Base-by-base conservation (phyloP, 371 early-diverging fungal genomes). In the Mucor velutinosus region DNA sequence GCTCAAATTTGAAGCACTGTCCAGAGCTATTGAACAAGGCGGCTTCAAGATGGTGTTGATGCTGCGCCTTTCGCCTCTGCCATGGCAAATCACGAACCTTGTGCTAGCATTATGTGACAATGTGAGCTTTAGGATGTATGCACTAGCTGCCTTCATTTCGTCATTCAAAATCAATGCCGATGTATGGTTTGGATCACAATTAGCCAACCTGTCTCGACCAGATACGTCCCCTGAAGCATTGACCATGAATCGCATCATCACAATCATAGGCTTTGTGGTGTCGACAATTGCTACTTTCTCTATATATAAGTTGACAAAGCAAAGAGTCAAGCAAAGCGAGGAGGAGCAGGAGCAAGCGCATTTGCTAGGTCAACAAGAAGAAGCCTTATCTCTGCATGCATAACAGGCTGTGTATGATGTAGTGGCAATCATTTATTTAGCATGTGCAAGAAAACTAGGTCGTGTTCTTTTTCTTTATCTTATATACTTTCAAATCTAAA, bases 181-280 rank as follows among this genome's bases (percentile, higher is more conserved):
- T 61, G 77, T 82, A 5, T 82, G 77, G 79, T 62, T 75, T n/a
- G 82, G 82, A 25, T 77, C 77, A 11, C 79, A 78, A 53, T 58
- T 82, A 39, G 77, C 79, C 10, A 71, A 66, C 49, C 61, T 82
- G 7, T 68, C 76, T 11, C 71, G 79, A 58, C 73, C 76, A 5
- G 47, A 71, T 33, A 57, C 78, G 37, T 75, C 78, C 19, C 70
- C 73, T 2, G 70, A 78, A 1, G 68, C 77, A 12, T 51, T 51
- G 21, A 21, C 21, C 4, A 0, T 25, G 4, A 25, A 25, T 14
- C 51, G 19, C 4, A 19, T n/a, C 19, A 45, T 45, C 4, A 51
- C 25, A 11, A 12, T 33, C 14, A 51, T 33, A 21, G 75, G 82
- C 3, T 29, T 62, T 15, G 25, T 62, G 5, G 37, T 61, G 1